Percentiles rank a stretch among this genome's conserved stretches.
Conservation (phyloP, 164 flowering plant species). For the Warburgia ugandensis region DNA sequence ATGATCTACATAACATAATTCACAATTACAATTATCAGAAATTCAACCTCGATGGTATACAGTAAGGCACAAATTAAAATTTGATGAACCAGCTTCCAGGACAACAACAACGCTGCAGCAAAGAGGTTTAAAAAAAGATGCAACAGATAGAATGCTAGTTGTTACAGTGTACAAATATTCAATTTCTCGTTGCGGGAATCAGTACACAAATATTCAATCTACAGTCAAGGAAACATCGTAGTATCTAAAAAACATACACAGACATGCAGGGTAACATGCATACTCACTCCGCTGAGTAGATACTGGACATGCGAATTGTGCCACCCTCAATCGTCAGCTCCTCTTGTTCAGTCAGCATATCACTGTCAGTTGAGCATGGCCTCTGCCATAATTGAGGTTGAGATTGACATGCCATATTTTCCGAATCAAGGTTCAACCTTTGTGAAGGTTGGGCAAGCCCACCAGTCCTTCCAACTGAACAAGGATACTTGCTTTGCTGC, state of each 20-base stretch:
- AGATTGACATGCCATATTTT: slow-evolving; percentile 17
- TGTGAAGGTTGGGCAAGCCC: slow-evolving; percentile 36
- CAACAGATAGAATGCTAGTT: too few species aligned
- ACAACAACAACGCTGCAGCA: too few species aligned
- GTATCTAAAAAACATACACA: not conserved
- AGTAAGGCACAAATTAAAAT: too few species aligned
- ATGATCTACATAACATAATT: too few species aligned
- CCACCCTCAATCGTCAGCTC: slow-evolving; percentile 79
- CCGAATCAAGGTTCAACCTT: slow-evolving; percentile 26
- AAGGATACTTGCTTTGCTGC: slow-evolving; percentile 19
- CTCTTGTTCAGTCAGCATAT: slow-evolving; percentile 39
- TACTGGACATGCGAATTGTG: slow-evolving; percentile 71
- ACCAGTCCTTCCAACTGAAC: slow-evolving; percentile 23
- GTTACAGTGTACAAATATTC: too few species aligned
- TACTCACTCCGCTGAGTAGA: slow-evolving; percentile 72
- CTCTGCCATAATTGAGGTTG: slow-evolving; percentile 17
- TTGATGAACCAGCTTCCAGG: too few species aligned
- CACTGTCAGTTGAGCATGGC: slow-evolving; percentile 26
- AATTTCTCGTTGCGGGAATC: too few species aligned
- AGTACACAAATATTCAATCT: too few species aligned
- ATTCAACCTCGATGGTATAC: too few species aligned
- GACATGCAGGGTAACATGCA: not conserved
- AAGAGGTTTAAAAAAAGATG: too few species aligned
- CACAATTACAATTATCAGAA: too few species aligned
- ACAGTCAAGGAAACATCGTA: too few species aligned